phyloP scores from a whole-genome alignment of 179 eudicot genomes.

The Amaranthus tricolor region DNA sequence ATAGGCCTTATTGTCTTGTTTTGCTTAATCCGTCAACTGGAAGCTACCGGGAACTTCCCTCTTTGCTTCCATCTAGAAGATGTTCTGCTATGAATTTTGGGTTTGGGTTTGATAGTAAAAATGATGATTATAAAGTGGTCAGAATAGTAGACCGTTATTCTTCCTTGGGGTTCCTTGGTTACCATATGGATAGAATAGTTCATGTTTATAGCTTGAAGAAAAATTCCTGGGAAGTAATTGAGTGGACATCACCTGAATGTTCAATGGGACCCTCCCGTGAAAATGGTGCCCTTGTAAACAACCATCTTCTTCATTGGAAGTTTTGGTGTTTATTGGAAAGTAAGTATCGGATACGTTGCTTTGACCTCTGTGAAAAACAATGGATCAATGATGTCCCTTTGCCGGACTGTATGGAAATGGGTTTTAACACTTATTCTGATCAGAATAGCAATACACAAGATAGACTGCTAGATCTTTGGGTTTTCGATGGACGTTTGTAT shows the following conservation, averaged over 20 bases:
- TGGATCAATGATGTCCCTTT: constrained; percentile 27
- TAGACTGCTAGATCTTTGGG: neutral
- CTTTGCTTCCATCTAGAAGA: neutral
- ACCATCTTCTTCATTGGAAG: constrained; percentile 49
- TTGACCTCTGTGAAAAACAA: constrained; percentile 10
- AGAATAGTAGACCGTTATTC: constrained; percentile 1
- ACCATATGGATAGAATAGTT: neutral
- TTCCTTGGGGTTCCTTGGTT: neutral
- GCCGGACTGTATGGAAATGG: neutral
- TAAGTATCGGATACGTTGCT: constrained; percentile 8
- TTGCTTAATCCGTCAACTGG: constrained; percentile 22
- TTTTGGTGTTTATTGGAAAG: constrained; percentile 45
- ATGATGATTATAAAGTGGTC: constrained; percentile 19
- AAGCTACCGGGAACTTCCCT: neutral
- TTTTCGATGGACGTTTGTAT: constrained; percentile 5
- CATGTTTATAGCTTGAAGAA: constrained; percentile 2
- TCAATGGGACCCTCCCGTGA: neutral
- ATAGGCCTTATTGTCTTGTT: neutral
- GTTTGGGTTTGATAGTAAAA: constrained; percentile 15
- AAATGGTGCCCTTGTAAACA: neutral
- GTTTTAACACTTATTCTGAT: neutral
- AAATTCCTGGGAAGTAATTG: constrained; percentile 2
- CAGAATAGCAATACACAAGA: neutral
- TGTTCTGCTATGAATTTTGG: neutral
- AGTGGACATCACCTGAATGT: neutral